phyloP scores from a whole-genome alignment of 495 filamentous ascomycete genomes.

The Hypoxylon fragiforme region DNA sequence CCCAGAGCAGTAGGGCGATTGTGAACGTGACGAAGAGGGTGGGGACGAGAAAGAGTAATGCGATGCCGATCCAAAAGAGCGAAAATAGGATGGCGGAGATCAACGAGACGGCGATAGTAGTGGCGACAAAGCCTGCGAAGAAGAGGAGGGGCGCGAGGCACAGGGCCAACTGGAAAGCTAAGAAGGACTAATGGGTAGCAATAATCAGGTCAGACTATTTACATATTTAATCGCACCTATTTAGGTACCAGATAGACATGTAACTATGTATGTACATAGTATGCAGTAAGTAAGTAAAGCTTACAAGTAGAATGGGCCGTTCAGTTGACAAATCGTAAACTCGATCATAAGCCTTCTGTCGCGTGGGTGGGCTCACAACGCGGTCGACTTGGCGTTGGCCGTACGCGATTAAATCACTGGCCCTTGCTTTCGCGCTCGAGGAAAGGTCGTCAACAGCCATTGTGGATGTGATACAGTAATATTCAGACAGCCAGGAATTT shows the following conservation, averaged over 20 bases:
- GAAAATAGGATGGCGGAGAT: conserved; percentile 61
- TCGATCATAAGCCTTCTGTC: conserved; percentile 35
- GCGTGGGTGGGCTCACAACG: conserved; percentile 37
- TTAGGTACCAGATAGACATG: not conserved
- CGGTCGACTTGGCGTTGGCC: conserved; percentile 41
- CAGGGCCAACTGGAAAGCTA: conserved; percentile 58
- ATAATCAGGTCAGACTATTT: not conserved
- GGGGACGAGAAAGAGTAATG: conserved; percentile 65
- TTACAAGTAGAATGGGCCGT: conserved; percentile 43
- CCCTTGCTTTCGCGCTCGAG: conserved; percentile 18
- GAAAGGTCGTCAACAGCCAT: conserved; percentile 18
- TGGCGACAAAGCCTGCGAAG: conserved; percentile 61
- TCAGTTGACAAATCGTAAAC: conserved; percentile 28
- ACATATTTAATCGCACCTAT: not conserved
- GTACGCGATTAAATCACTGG: conserved; percentile 37
- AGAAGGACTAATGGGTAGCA: conserved; percentile 46
- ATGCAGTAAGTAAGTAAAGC: conserved; percentile 3
- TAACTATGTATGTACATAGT: not conserved
- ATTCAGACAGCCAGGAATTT: too few species aligned
- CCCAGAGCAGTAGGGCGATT: conserved; percentile 62
- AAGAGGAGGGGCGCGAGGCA: conserved; percentile 62
- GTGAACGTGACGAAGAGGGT: conserved; percentile 62
- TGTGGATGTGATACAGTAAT: not conserved
- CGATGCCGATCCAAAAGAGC: conserved; percentile 63
- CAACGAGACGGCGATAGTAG: conserved; percentile 57